Evolutionary conservation across 225 moss, liverwort and hornwort genomes (phyloP).

Genomic region (Marchantia polymorpha): DNA sequence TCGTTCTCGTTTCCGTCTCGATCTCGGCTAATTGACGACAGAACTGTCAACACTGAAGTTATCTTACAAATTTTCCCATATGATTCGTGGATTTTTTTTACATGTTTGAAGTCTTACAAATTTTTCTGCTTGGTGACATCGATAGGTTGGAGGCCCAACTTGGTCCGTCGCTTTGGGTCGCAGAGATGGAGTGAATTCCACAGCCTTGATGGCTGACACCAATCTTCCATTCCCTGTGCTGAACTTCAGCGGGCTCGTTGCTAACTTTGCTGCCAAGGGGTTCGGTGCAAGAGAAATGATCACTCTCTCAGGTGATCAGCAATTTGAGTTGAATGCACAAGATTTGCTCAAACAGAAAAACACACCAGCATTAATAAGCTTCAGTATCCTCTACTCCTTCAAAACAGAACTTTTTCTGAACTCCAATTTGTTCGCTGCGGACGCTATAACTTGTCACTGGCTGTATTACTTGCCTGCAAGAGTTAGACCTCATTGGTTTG

Average conservation of each 20-base stretch:
- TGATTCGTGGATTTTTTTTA: not conserved
- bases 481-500: no score
- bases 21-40: not conserved
- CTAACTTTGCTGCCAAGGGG: not conserved
- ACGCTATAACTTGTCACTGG: no score
- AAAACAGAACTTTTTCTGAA: no score
- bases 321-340: no score
- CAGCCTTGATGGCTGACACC: not conserved
- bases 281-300: slow-evolving; percentile 3
- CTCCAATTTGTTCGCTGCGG: no score
- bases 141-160: slow-evolving; percentile 1
- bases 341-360: no score
- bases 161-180: not conserved
- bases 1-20: not conserved
- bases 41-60: not conserved
- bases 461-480: no score
- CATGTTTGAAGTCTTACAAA: not conserved
- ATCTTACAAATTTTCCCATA: not conserved
- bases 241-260: not conserved
- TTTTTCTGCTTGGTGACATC: not conserved
- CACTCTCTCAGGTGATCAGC: not conserved
- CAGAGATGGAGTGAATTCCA: not conserved
- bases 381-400: no score
- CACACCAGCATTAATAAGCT: no score
- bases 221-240: not conserved